Conservation (phyloP, 345 rosid species). For the Hibiscus tridactylites region DNA sequence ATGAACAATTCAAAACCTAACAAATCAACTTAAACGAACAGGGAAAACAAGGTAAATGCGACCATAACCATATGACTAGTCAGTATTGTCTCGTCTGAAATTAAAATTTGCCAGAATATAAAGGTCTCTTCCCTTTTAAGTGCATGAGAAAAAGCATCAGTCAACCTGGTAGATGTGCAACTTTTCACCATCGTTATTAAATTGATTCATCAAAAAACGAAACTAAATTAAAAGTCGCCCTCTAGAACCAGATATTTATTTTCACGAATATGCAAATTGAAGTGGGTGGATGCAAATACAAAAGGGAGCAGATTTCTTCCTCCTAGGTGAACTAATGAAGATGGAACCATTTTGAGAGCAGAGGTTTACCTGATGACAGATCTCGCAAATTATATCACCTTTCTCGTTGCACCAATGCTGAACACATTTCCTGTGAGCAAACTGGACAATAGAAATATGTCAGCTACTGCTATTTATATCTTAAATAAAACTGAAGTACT, state of each 20-base stretch:
- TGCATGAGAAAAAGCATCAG: not conserved
- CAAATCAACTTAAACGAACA: not conserved
- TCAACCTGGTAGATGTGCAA: not conserved
- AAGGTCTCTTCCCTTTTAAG: not conserved
- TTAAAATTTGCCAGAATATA: not conserved
- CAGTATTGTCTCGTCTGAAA: not conserved
- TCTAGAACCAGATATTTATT: not conserved
- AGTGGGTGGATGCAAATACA: not conserved
- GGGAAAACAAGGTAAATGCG: not conserved
- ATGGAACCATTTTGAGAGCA: not conserved
- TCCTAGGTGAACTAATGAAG: not conserved
- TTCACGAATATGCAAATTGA: not conserved
- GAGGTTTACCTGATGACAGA: constrained; percentile 79
- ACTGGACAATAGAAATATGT: constrained; percentile 31
- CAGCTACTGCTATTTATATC: not conserved
- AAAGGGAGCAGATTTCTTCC: constrained; percentile 4
- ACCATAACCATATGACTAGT: not conserved
- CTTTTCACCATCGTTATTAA: not conserved
- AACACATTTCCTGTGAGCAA: constrained; percentile 96
- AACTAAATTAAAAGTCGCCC: not conserved
- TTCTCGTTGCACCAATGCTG: constrained; percentile 98
- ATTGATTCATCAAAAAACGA: not conserved
- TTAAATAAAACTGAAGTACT: too few species aligned
- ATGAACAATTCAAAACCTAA: not conserved
- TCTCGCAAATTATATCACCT: constrained; percentile 85